Evolutionary conservation across 352 stramenopile genomes (phyloP).

Genomic region (Phytophthora colocasiae): DNA sequence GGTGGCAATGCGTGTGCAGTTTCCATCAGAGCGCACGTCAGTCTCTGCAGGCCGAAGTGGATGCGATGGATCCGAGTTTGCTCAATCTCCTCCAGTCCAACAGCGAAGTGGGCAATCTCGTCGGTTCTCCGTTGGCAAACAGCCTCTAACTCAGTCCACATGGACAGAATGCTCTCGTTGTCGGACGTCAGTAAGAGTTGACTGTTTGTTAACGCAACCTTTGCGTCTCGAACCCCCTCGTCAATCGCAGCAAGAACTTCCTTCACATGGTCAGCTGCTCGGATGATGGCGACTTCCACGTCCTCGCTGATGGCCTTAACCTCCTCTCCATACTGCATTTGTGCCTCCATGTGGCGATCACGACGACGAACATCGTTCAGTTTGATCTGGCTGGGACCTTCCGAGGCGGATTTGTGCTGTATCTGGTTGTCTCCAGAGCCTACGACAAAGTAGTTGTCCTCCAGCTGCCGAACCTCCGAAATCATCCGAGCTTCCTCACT

Average conservation of each 20-base stretch:
- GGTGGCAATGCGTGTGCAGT: constrained; percentile 63
- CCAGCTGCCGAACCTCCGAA: constrained; percentile 59
- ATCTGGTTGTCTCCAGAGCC: constrained; percentile 16
- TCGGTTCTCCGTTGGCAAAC: constrained; percentile 56
- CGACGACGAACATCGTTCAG: constrained; percentile 62
- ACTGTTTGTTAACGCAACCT: constrained; percentile 35
- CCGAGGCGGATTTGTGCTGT: neutral
- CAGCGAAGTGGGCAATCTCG: constrained; percentile 50
- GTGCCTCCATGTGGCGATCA: constrained; percentile 63
- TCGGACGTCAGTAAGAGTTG: constrained; percentile 48
- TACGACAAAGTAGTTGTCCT: constrained; percentile 47
- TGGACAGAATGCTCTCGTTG: constrained; percentile 42
- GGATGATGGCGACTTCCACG: constrained; percentile 64
- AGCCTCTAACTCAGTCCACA: constrained; percentile 52
- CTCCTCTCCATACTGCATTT: constrained; percentile 50
- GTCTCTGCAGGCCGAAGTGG: constrained; percentile 38
- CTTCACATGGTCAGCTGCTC: constrained; percentile 64
- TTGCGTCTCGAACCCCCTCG: constrained; percentile 22
- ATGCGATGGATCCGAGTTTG: constrained; percentile 53
- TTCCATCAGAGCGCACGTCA: constrained; percentile 73
- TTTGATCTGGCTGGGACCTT: constrained; percentile 53
- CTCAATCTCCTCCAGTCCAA: constrained; percentile 62
- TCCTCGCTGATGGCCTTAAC: constrained; percentile 72
- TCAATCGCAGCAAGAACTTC: constrained; percentile 55
- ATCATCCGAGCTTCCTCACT: constrained; percentile 57